A percentile compares a stretch with the other conserved stretches of the same genome.
Evolutionary conservation across 169 alveolate genomes (phyloP).

Genomic region (Cryptosporidium ubiquitum): DNA sequence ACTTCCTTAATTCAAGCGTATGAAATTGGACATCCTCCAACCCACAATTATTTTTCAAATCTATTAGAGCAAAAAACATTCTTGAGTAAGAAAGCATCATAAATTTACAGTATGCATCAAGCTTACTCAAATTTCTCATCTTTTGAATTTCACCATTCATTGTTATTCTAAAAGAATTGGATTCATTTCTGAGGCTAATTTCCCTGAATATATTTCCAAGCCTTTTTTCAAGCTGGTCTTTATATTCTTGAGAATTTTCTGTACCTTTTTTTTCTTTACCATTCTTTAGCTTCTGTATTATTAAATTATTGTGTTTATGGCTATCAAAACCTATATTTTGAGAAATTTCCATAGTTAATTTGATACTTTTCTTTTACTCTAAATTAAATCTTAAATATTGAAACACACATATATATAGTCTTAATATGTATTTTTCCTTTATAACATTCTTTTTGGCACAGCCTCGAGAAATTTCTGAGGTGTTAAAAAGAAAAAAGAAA

Average conservation of each 20-base stretch:
- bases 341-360: neutral
- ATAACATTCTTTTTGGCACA: neutral
- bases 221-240: neutral
- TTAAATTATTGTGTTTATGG: slow-evolving; percentile 11
- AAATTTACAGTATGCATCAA: slow-evolving; percentile 1
- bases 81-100: neutral
- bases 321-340: neutral
- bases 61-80: slow-evolving; percentile 9
- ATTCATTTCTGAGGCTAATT: slow-evolving; percentile 8
- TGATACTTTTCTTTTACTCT: neutral
- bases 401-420: neutral
- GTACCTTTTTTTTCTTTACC: neutral
- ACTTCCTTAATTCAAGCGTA: slow-evolving; percentile 3
- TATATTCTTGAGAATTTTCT: neutral
- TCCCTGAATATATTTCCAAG: neutral
- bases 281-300: neutral
- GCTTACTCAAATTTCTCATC: neutral
- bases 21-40: slow-evolving; percentile 27
- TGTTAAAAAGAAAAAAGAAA: neutral
- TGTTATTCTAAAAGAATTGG: neutral
- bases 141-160: neutral
- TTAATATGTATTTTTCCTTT: no score
- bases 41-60: neutral
- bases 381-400: neutral
- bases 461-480: neutral